Evolutionary conservation across 176 grass and related monocot genomes (phyloP).

Genomic region (Elaeis guineensis): DNA sequence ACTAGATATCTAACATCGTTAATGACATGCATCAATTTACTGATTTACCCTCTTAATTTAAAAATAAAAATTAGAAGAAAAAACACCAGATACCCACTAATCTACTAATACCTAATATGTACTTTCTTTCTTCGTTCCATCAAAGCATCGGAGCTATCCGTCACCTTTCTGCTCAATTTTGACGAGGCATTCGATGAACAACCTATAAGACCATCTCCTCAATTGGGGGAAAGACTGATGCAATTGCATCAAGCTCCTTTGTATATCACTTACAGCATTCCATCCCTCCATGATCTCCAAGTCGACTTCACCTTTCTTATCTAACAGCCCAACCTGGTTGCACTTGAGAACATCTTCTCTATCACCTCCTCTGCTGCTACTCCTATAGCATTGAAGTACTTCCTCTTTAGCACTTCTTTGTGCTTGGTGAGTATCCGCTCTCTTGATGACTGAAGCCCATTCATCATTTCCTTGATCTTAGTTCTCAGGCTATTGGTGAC

Average conservation of each 20-base stretch:
- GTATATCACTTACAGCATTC: slow-evolving; percentile 33
- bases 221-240: slow-evolving; percentile 28
- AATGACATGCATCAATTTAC: too few relatives aligned
- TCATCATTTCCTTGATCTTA: slow-evolving; percentile 34
- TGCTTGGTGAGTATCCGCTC: slow-evolving; percentile 26
- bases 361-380: slow-evolving; percentile 27
- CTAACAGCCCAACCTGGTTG: slow-evolving; percentile 18
- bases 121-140: too few relatives aligned
- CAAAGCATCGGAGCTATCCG: too few relatives aligned
- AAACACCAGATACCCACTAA: too few relatives aligned
- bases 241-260: slow-evolving; percentile 37
- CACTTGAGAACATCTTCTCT: slow-evolving; percentile 28
- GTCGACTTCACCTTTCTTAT: slow-evolving; percentile 16
- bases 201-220: too few relatives aligned
- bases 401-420: slow-evolving; percentile 31
- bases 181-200: too few relatives aligned
- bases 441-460: slow-evolving; percentile 28
- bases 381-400: slow-evolving; percentile 37
- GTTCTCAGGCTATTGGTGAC: slow-evolving; percentile 29
- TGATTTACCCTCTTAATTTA: too few relatives aligned
- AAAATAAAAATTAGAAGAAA: too few relatives aligned
- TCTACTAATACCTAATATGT: too few relatives aligned
- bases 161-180: too few relatives aligned
- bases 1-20: too few relatives aligned
- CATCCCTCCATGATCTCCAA: slow-evolving; percentile 29